A percentile compares a stretch with the other conserved stretches of the same genome.
Conservation (phyloP, 371 early-diverging fungal species). For the Syncephalastrum racemosum region DNA sequence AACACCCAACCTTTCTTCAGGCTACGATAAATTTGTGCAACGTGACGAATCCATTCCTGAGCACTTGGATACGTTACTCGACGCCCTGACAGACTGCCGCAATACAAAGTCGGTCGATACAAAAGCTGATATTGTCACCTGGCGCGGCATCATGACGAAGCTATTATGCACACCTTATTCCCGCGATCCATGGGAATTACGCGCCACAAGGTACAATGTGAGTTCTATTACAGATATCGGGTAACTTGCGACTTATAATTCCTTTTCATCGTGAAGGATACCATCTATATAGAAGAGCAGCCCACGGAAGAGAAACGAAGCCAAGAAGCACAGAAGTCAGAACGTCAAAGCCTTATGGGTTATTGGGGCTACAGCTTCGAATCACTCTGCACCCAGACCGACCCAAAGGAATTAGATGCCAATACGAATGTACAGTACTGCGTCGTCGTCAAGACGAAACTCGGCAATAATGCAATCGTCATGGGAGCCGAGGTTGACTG, state of each 20-base stretch:
- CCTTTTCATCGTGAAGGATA: slow-evolving; percentile 35
- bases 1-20: slow-evolving; percentile 48
- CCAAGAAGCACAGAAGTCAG: slow-evolving; percentile 37
- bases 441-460: slow-evolving; percentile 75
- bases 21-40: slow-evolving; percentile 61
- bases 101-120: slow-evolving; percentile 13
- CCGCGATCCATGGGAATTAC: slow-evolving; percentile 76
- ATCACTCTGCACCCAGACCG: slow-evolving; percentile 50
- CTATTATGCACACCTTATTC: slow-evolving; percentile 79
- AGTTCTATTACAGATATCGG: background rate
- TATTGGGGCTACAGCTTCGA: slow-evolving; percentile 84
- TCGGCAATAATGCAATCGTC: slow-evolving; percentile 69
- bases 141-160: slow-evolving; percentile 88
- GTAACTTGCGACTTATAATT: background rate
- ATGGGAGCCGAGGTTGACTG: slow-evolving; percentile 96
- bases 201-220: slow-evolving; percentile 72
- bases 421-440: slow-evolving; percentile 89
- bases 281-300: slow-evolving; percentile 79
- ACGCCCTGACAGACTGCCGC: slow-evolving; percentile 47
- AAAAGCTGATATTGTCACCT: slow-evolving; percentile 50
- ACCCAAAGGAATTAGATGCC: slow-evolving; percentile 48
- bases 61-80: slow-evolving; percentile 80
- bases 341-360: slow-evolving; percentile 65
- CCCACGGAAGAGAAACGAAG: slow-evolving; percentile 50
- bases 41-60: slow-evolving; percentile 66